Percentiles rank a stretch among this genome's conserved stretches.
phyloP scores from a whole-genome alignment of 116 monocot species.

The Phalaenopsis hybrid region DNA sequence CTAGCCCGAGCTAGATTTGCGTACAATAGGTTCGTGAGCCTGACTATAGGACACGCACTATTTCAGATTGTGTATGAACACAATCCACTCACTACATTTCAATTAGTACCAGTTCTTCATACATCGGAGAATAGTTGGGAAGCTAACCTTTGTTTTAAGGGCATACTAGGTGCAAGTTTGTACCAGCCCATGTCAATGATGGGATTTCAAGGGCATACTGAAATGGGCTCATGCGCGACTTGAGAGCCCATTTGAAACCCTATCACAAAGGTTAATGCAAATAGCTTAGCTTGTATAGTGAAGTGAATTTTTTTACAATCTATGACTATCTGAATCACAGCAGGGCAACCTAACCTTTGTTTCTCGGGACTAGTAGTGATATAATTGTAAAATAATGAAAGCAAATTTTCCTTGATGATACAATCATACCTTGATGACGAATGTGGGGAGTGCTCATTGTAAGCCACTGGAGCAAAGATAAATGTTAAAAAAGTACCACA shows the following conservation, averaged over 20 bases:
- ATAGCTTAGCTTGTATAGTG: background rate
- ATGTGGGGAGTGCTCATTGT: constrained; percentile 19
- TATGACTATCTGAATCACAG: background rate
- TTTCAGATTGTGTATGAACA: too few relatives aligned
- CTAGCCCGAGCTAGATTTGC: too few relatives aligned
- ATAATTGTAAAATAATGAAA: background rate
- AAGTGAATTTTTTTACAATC: background rate
- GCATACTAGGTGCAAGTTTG: background rate
- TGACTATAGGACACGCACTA: too few relatives aligned
- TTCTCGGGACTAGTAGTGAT: background rate
- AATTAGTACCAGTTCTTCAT: too few relatives aligned
- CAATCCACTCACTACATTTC: too few relatives aligned
- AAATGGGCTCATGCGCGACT: background rate
- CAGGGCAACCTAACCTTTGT: background rate
- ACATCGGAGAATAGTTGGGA: too few relatives aligned
- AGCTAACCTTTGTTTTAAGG: too few relatives aligned
- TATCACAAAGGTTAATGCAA: background rate
- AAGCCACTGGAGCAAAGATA: constrained; percentile 24
- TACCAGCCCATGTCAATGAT: background rate
- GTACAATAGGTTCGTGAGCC: too few relatives aligned
- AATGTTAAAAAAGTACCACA: constrained; percentile 31
- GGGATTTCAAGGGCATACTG: background rate
- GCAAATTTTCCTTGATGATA: background rate
- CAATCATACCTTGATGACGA: constrained; percentile 16
- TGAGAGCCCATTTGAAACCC: background rate